A percentile compares a stretch with the other conserved stretches of the same genome.
These are phyloP conservation scores for Salvia miltiorrhiza DNA, from an alignment of 257 asterid genomes.

Conservation along the genomic window DNA sequence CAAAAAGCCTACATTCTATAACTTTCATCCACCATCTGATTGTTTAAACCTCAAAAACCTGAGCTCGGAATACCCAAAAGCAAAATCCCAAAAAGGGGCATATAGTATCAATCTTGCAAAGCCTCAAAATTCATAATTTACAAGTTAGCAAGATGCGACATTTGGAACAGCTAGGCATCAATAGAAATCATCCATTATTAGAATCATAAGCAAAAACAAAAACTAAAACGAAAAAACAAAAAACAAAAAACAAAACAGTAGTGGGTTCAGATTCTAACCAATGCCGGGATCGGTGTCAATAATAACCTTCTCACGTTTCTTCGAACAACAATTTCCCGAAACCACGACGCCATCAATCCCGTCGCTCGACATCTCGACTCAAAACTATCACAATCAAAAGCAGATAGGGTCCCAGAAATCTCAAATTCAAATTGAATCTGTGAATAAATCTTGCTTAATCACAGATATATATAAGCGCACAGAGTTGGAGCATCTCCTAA, in stretches of 20 bases:
- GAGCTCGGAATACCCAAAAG: neutral
- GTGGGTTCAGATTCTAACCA: slow-evolving; percentile 32
- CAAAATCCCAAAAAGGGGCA: neutral
- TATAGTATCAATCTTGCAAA: neutral
- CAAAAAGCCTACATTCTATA: neutral
- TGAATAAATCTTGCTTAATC: neutral
- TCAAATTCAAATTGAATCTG: neutral
- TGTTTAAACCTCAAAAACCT: neutral
- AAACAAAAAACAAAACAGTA: too few relatives aligned
- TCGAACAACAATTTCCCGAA: slow-evolving; percentile 18
- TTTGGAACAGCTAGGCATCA: neutral
- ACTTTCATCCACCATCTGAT: neutral
- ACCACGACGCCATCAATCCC: slow-evolving; percentile 27
- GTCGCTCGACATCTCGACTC: slow-evolving; percentile 38
- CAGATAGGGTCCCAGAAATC: slow-evolving; percentile 15
- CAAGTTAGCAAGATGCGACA: slow-evolving; percentile 9
- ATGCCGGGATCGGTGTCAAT: slow-evolving; percentile 74
- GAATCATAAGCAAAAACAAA: neutral
- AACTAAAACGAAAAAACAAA: too few relatives aligned
- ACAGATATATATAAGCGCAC: neutral
- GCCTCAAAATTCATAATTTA: neutral
- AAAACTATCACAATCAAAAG: slow-evolving; percentile 1
- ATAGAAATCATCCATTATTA: neutral
- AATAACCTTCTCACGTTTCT: slow-evolving; percentile 41
- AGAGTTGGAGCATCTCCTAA: neutral